Base-by-base conservation (phyloP, 2,329 filamentous ascomycete species). In the Grosmannia huntii region DNA sequence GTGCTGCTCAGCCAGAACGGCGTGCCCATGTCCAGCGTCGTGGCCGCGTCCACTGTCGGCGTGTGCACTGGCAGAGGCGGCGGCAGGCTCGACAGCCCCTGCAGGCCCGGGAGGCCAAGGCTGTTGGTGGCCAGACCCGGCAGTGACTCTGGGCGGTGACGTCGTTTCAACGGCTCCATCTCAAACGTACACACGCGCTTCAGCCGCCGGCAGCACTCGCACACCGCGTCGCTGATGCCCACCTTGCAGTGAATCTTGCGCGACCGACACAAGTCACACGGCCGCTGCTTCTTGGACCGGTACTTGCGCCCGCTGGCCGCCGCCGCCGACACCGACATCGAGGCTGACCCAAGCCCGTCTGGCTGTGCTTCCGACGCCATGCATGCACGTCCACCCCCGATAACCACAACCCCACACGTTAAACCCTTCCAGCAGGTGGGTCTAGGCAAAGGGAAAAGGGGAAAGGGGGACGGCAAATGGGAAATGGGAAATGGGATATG, bases 201-300 rank as follows among this genome's bases (percentile, higher is more conserved):
- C 41, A 64, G 52, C 52, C 59, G 60, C 52, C 50, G 53, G 56
- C 64, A 65, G 51, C 61, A 58, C 53, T 64, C 64, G 46, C 64
- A 65, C 16, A 57, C 61, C 11, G 55, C 48, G 31, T 60, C 62
- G 28, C 60, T 58, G 12, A 53, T 55, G n/a, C 58, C 56, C 4
- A 64, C 38, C 57, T 63, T 62, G 60, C 62, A 63, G 25, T 62
- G 59, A 50, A 61, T 62, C 58, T 63, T 63, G 25, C 61, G 57
- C 4, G 61, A 61, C 38, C 62, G 60, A 50, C 62, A 63, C 21
- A 63, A 54, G 49, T 63, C 62, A 49, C 62, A 62, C 2, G 61
- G 61, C 50, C 61, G 38, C 54, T 63, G 62, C 57, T 62, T 63
- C 57, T 63, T 63, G 27, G 62, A 63, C 27, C 62, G 60, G 49